A percentile compares a stretch with the other conserved stretches of the same genome.
Conservation (phyloP, 2,329 filamentous ascomycete genomes). For the Botrytis fabae region DNA sequence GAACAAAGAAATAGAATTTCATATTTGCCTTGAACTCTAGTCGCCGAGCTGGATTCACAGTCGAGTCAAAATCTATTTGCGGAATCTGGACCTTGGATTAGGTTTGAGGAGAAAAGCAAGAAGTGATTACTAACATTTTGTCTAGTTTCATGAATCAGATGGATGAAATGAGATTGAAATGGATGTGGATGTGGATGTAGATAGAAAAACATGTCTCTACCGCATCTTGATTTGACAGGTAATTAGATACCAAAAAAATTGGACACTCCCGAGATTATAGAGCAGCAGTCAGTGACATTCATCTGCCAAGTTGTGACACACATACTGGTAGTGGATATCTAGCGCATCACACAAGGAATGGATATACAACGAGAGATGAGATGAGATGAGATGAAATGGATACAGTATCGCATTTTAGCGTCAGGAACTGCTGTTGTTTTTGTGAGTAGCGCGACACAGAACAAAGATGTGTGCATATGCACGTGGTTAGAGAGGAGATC, state of each 20-base stretch:
- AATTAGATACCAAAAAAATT: neutral
- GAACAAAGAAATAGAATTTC: neutral
- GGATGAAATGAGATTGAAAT: neutral
- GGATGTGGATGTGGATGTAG: neutral
- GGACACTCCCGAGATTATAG: fast-evolving
- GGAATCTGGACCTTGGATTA: neutral
- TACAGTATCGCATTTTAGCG: neutral
- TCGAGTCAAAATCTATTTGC: neutral
- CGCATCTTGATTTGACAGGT: neutral
- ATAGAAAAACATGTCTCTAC: neutral
- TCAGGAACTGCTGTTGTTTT: neutral
- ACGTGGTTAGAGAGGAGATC: neutral
- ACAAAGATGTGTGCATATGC: neutral
- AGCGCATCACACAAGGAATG: neutral
- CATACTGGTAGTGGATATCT: neutral
- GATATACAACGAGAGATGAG: neutral
- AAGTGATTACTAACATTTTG: neutral
- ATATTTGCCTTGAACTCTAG: neutral
- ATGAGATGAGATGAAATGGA: neutral
- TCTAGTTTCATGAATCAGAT: neutral
- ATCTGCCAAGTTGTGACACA: neutral
- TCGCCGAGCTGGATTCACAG: neutral
- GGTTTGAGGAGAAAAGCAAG: no score
- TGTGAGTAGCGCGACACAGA: neutral
- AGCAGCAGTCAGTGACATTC: no score